Conservation (phyloP, 768 basidiomycete species). For the Pleurotus giganteus region DNA sequence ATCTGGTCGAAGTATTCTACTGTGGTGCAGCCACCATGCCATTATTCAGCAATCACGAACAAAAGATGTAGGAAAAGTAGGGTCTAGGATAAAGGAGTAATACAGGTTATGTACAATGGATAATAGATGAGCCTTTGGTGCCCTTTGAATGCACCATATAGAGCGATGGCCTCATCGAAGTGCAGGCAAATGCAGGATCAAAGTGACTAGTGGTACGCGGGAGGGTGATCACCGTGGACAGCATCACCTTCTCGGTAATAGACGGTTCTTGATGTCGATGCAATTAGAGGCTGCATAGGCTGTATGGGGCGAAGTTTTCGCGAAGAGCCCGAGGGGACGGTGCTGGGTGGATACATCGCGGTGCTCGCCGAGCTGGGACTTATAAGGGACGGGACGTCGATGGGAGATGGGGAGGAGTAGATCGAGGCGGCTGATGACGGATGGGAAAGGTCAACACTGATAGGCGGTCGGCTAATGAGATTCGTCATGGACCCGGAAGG, state of each 20-base stretch:
- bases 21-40: too few species aligned
- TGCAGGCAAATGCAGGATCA: not conserved
- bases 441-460: not conserved
- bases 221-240: not conserved
- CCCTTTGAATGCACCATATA: too few species aligned
- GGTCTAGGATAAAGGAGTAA: too few species aligned
- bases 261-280: not conserved
- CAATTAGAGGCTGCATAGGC: not conserved
- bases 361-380: not conserved
- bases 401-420: not conserved
- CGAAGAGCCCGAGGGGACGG: not conserved
- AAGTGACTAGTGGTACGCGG: not conserved
- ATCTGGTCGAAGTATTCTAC: too few species aligned
- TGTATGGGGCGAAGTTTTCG: not conserved
- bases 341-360: not conserved
- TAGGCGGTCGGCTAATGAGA: not conserved
- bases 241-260: not conserved
- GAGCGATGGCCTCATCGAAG: not conserved
- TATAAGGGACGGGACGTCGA: not conserved
- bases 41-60: too few species aligned
- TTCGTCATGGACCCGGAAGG: not conserved
- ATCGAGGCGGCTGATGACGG: not conserved
- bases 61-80: too few species aligned
- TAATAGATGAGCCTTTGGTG: too few species aligned
- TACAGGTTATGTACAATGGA: too few species aligned